Percentiles rank a stretch among this genome's conserved stretches.
Evolutionary conservation across 176 grass and related monocot species (phyloP).

Genomic region (Lolium perenne): DNA sequence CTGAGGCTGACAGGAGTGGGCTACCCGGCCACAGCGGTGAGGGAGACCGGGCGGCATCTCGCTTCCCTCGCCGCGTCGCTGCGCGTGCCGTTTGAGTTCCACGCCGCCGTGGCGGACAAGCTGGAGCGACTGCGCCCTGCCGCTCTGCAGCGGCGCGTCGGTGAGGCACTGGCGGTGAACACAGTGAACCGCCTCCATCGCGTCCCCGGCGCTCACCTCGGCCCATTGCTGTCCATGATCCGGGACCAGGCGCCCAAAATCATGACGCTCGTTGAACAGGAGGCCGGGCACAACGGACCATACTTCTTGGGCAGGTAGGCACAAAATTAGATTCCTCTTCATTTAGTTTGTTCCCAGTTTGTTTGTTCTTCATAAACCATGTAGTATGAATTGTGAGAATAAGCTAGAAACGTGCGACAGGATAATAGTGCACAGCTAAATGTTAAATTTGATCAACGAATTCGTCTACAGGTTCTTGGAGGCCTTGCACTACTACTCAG

Average conservation of each 20-base stretch:
- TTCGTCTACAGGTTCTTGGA: constrained; percentile 61
- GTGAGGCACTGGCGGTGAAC: constrained; percentile 85
- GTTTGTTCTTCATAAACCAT: no score
- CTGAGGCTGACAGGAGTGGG: constrained; percentile 87
- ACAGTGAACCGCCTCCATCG: constrained; percentile 79
- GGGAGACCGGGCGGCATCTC: constrained; percentile 73
- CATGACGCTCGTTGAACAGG: constrained; percentile 87
- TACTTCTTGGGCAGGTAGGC: constrained; percentile 69
- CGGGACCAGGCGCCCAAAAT: constrained; percentile 68
- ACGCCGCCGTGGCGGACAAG: constrained; percentile 64
- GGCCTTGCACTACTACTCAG: constrained; percentile 90
- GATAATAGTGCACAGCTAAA: no score
- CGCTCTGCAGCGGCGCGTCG: constrained; percentile 64
- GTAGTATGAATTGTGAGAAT: not conserved
- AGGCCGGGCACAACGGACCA: constrained; percentile 77
- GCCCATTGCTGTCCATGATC: constrained; percentile 63
- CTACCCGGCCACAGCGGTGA: constrained; percentile 53
- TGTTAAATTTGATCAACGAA: not conserved
- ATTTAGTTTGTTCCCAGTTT: not conserved
- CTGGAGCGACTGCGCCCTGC: constrained; percentile 69
- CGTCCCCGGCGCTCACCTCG: constrained; percentile 53
- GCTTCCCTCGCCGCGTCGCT: constrained; percentile 74
- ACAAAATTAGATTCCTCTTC: not conserved
- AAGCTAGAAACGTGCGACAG: not conserved
- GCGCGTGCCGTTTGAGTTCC: constrained; percentile 79